Base-by-base conservation (phyloP, 768 basidiomycete species). In the Podaxis pistillaris region DNA sequence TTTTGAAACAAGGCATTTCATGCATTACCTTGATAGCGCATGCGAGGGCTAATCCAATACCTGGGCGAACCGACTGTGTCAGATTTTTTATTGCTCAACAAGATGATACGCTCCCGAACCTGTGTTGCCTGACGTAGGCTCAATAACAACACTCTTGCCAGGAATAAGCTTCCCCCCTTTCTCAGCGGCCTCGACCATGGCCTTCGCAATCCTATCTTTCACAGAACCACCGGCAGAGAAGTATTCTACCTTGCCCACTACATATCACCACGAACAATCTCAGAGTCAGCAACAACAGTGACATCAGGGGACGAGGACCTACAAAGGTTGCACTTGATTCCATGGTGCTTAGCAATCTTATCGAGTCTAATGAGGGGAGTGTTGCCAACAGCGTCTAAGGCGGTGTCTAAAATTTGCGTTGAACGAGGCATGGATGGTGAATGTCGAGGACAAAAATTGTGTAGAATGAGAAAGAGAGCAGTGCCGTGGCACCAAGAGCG, bases 121-220 rank as follows among this genome's bases (percentile, higher is more conserved):
- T n/a, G 95, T 96, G 69, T 97, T 96, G 22, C 94, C 94, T 11
- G 92, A 93, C 8, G 93, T 97, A 0, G 97, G 94, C 73, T 99
- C 97, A 63, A 99, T 96, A 61, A 98, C 87, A 56, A 96, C 86
- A 67, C 91, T 94, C 75, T 93, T 81, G 0, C 95, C 95, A 0
- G 92, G 91, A 38, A 93, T 81, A 44, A 99, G 85, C 55, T 79
- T 86, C 37, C 95, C 96, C 37, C 93, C 88, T 58, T 81, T 80
- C 79, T 99, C 97, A 5, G 96, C 97, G n/a, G 89, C 85, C 66
- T 94, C 89, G 1, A 98, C 86, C 96, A 99, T 99, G 11, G 93
- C 87, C 73, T 94, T 96, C 28, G 95, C 96, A 58, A 98, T 96
- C 63, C 96, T 81, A 72, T 98, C 96, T 78, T 99, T 99, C 63